phyloP scores from a whole-genome alignment of 2,329 filamentous ascomycete species.

The Exophiala sp. region DNA sequence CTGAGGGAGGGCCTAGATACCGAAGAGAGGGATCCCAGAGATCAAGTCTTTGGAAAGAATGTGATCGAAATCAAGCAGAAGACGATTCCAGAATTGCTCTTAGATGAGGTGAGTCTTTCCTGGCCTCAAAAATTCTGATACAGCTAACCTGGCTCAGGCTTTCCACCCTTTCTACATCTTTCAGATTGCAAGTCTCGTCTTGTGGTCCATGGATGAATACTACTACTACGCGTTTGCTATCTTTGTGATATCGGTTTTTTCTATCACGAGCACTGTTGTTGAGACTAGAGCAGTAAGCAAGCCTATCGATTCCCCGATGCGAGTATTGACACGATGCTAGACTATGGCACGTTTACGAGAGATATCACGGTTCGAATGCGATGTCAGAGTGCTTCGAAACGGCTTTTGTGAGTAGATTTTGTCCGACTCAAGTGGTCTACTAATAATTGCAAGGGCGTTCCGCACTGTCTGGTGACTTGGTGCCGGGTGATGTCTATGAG shows the following conservation, averaged over 20 bases:
- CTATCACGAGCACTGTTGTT: slow-evolving; percentile 81
- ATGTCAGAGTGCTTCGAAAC: slow-evolving; percentile 86
- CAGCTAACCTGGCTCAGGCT: slow-evolving; percentile 49
- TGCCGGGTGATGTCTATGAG: slow-evolving; percentile 95
- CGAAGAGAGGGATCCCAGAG: slow-evolving; percentile 79
- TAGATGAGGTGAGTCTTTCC: slow-evolving; percentile 68
- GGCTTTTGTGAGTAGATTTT: slow-evolving; percentile 70
- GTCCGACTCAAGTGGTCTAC: neutral
- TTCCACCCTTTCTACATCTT: slow-evolving; percentile 99
- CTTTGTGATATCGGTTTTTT: slow-evolving; percentile 88
- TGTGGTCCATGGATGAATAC: slow-evolving; percentile 95
- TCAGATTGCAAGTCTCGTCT: slow-evolving; percentile 85
- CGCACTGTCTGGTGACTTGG: slow-evolving; percentile 79
- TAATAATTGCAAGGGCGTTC: slow-evolving; percentile 62
- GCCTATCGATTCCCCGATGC: slow-evolving; percentile 7
- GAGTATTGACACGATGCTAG: slow-evolving; percentile 36
- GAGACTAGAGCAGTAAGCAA: slow-evolving; percentile 75
- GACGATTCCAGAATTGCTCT: slow-evolving; percentile 71
- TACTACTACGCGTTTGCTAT: slow-evolving; percentile 98
- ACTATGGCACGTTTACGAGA: slow-evolving; percentile 89
- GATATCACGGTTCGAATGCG: slow-evolving; percentile 91
- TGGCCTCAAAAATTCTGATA: neutral
- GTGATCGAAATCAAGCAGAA: slow-evolving; percentile 93
- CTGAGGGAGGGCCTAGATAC: slow-evolving; percentile 79
- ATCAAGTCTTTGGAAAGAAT: slow-evolving; percentile 84